Evolutionary conservation across 257 asterid genomes (phyloP), one percentile per base, ranked within the genome.

Genomic region (Nicotiana undulata): DNA sequence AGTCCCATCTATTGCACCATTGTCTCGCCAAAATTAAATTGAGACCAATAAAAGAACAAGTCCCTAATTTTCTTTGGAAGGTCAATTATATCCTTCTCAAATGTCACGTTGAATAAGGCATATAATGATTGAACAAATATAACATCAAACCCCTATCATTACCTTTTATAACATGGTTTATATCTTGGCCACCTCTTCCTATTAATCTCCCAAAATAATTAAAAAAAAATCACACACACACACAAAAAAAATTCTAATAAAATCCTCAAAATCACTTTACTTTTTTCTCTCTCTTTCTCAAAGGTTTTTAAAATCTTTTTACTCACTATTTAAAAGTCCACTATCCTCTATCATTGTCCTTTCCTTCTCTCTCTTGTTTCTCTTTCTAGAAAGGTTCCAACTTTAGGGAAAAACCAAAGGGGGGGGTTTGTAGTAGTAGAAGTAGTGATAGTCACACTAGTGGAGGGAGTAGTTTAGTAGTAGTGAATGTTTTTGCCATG

Each of bases 131-230:
- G 85, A 63, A 51, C 53, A 80, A 83, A 83, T 87, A 85, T 84
- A 86, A 82, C 80, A 80, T 81, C 85, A 63, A 29, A 37, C 26
- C 26, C 85, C 86, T 89, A 89, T 91, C 90, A 88, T 90, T 82
- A 79, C 89, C 89, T 86, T 87, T 86, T 82, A 76, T 84, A 87
- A 81, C 83, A 70, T 22, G 74, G 72, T 76, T 82, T 46, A 72
- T 85, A 85, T 84, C 90, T 86, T 85, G 22, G 86, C 84, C 87
- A 79, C 79, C 83, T 81, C 79, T 22, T 29, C 79, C 85, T 84
- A 82, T 81, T 88, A 81, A 88, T 40, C n/a, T 0, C 51, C 12
- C 16, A 46, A 26, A 26, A 29, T 16, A 22, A n/a, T n/a, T n/a
- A n/a, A n/a, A n/a, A n/a, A n/a, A 37, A 34, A 34, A 6, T 6